Base-by-base conservation (phyloP, 2,329 filamentous ascomycete species). In the Xylogone sp. region DNA sequence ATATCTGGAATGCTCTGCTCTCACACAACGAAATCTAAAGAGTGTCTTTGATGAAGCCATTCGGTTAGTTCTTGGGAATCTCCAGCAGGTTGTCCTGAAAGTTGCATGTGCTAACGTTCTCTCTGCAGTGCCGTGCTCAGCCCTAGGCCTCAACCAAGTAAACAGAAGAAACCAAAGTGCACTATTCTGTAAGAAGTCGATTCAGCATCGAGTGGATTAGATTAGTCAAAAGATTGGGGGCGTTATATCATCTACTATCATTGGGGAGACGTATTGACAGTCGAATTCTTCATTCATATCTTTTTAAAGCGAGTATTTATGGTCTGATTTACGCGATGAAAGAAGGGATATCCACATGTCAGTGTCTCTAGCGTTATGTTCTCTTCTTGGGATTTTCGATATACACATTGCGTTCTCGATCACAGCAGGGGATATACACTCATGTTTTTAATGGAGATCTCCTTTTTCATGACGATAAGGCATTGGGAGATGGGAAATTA, bases 41-140 rank as follows among this genome's bases (percentile, higher is more conserved):
- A 96, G 90, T 65, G 94, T 99, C 46, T 99, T 99, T 68, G 94
- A 99, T 68, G 93, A 97, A 74, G 94, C 94, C 29, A 99, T 99
- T 68, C 87, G 94, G 94, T 97, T 75, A 63, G 86, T 74, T 39
- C 7, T 45, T 3, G 19, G 18, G 19, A n/a, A n/a, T n/a, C n/a
- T n/a, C n/a, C n/a, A n/a, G n/a, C n/a, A n/a, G n/a, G n/a, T n/a
- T n/a, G n/a, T n/a, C n/a, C n/a, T n/a, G n/a, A n/a, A n/a, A n/a
- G n/a, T n/a, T n/a, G n/a, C n/a, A n/a, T n/a, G n/a, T n/a, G 20
- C 21, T 39, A 53, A 16, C 16, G 22, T 24, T 29, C 34, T 34
- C 39, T 56, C 54, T 45, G 13, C 62, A 90, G 86, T 63, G 86
- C 86, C 56, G 86, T 90, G 46, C 75, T 90, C 55, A 88, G 85